phyloP scores from a whole-genome alignment of 2,329 filamentous ascomycete genomes.

The Leptographium procerum region DNA sequence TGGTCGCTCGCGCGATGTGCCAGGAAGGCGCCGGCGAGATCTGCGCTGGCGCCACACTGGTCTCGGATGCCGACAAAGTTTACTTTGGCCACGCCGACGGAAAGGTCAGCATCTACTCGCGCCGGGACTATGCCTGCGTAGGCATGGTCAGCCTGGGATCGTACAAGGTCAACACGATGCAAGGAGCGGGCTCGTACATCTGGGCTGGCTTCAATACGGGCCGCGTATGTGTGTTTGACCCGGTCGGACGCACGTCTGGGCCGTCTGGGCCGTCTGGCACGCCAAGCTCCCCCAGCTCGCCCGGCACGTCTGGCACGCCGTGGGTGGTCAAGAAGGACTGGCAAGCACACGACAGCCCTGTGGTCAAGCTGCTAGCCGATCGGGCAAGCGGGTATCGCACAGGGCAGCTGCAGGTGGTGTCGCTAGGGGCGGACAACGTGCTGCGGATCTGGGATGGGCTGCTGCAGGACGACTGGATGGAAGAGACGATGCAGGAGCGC shows the following conservation, averaged over 20 bases:
- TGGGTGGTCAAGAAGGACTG: slow-evolving; percentile 93
- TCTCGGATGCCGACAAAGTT: slow-evolving; percentile 63
- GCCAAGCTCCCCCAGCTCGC: too few relatives aligned
- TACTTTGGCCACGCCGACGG: slow-evolving; percentile 91
- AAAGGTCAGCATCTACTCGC: slow-evolving; percentile 88
- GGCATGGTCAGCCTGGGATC: slow-evolving; percentile 75
- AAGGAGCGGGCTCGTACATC: slow-evolving; percentile 67
- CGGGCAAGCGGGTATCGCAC: slow-evolving; percentile 74
- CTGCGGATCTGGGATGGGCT: slow-evolving; percentile 85
- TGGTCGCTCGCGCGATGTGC: slow-evolving; percentile 58
- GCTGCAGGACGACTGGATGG: slow-evolving; percentile 89
- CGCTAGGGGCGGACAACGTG: slow-evolving; percentile 77
- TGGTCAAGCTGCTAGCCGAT: slow-evolving; percentile 68
- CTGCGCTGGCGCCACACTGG: slow-evolving; percentile 68
- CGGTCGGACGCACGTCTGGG: slow-evolving; percentile 23
- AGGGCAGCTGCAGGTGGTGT: slow-evolving; percentile 73
- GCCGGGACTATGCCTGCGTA: slow-evolving; percentile 64
- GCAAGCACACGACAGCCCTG: slow-evolving; percentile 77
- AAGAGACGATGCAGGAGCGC: slow-evolving; percentile 72
- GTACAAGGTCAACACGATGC: slow-evolving; percentile 87
- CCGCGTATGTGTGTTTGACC: slow-evolving; percentile 88
- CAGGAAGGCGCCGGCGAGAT: slow-evolving; percentile 73
- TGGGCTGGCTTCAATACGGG: slow-evolving; percentile 96
- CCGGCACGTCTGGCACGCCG: slow-evolving; percentile 38
- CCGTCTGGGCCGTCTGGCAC: background rate